Evolutionary conservation across 306 rosid species (phyloP).

Genomic region (Oemleria cerasiformis): DNA sequence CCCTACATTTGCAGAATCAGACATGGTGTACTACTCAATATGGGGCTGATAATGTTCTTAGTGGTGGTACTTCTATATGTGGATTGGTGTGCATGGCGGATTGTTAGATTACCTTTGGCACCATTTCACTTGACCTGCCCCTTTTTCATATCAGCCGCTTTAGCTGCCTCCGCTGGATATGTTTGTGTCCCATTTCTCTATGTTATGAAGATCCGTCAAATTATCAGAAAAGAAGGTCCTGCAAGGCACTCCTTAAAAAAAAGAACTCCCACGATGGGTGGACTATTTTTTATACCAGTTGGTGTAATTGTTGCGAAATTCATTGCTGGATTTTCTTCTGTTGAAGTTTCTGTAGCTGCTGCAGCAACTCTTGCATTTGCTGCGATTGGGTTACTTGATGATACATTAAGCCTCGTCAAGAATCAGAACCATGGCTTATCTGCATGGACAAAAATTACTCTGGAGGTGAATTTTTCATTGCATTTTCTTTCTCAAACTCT

Average conservation of each 20-base stretch:
- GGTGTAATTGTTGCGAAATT: constrained; percentile 68
- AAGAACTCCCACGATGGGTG: constrained; percentile 88
- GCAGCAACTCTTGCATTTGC: constrained; percentile 80
- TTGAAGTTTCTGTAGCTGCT: constrained; percentile 67
- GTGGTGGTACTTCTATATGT: constrained; percentile 59
- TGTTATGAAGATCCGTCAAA: constrained; percentile 54
- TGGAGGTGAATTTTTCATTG: constrained; percentile 54
- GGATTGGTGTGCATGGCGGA: constrained; percentile 93
- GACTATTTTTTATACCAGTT: constrained; percentile 75
- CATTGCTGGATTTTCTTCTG: constrained; percentile 56
- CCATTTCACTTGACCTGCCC: constrained; percentile 83
- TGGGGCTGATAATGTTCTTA: constrained; percentile 57
- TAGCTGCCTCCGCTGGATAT: constrained; percentile 78
- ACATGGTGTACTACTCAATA: constrained; percentile 54
- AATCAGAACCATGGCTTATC: constrained; percentile 60
- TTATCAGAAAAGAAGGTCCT: constrained; percentile 53
- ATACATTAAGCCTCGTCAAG: constrained; percentile 56
- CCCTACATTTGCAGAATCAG: constrained; percentile 57
- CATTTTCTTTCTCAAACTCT: constrained; percentile 18
- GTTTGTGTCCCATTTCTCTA: constrained; percentile 73
- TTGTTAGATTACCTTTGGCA: constrained; percentile 76
- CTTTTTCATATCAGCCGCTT: constrained; percentile 63
- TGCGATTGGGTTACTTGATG: constrained; percentile 76
- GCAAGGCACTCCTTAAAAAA: constrained; percentile 44
- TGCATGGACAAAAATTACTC: constrained; percentile 41